phyloP scores from a whole-genome alignment of 2,329 filamentous ascomycete species.

The Zarea fungicola region DNA sequence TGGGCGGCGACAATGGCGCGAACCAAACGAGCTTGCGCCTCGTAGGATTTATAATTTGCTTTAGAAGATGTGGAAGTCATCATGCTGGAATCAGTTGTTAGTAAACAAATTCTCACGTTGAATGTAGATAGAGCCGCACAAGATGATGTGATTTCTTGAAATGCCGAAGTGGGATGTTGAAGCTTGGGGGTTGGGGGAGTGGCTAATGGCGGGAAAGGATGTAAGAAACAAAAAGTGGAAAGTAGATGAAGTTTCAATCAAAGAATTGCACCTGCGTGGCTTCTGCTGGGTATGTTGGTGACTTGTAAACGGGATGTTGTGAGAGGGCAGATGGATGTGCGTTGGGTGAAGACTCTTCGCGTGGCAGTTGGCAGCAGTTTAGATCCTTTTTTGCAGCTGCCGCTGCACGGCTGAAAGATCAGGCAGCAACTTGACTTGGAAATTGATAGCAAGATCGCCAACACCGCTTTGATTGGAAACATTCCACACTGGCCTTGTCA shows the following conservation, averaged over 20 bases:
- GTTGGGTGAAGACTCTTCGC: neutral
- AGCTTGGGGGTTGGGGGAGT: neutral
- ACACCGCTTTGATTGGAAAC: too few relatives aligned
- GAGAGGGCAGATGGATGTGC: neutral
- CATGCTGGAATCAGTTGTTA: slow-evolving; percentile 2
- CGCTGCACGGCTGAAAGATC: neutral
- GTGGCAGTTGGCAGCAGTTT: slow-evolving; percentile 6
- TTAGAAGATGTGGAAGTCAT: slow-evolving; percentile 41
- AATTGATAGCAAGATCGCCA: too few relatives aligned
- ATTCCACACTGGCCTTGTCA: too few relatives aligned
- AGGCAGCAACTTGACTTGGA: neutral
- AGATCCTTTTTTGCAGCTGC: neutral
- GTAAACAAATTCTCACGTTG: neutral
- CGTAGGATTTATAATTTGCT: slow-evolving; percentile 56
- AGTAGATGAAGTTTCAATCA: neutral
- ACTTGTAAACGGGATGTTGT: neutral
- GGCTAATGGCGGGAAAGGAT: neutral
- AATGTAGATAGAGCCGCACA: neutral
- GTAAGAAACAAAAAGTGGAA: neutral
- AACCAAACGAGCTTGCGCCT: slow-evolving; percentile 55
- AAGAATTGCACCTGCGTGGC: neutral
- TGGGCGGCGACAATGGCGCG: slow-evolving; percentile 57
- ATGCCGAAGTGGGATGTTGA: neutral
- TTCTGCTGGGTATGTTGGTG: neutral
- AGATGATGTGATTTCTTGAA: neutral